These are phyloP conservation scores for Sugiyamaella paludigena DNA, from an alignment of 1,139 yeast genomes.

Conservation along the genomic window DNA sequence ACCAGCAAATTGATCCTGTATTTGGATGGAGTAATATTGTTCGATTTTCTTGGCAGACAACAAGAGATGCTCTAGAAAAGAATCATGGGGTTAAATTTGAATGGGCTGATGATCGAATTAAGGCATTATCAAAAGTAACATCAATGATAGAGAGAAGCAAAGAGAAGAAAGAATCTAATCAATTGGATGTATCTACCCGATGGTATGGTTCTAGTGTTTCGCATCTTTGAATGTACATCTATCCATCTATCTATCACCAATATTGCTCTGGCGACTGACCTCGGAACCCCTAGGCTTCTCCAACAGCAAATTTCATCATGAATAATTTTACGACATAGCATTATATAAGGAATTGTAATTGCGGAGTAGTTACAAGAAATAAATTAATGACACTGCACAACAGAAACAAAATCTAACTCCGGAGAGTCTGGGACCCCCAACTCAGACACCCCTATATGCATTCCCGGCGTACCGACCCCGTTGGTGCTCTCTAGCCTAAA, in stretches of 20 bases:
- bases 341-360: background rate
- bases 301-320: too few species aligned
- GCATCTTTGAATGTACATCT: slow-evolving; percentile 1
- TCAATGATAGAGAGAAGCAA: slow-evolving; percentile 10
- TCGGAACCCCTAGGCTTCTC: too few species aligned
- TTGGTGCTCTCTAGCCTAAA: too few species aligned
- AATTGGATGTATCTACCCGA: slow-evolving; percentile 20
- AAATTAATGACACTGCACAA: too few species aligned
- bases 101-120: slow-evolving; percentile 42
- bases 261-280: too few species aligned
- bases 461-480: too few species aligned
- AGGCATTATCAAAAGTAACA: slow-evolving; percentile 14
- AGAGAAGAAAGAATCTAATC: slow-evolving; percentile 6
- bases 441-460: too few species aligned
- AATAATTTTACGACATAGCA: too few species aligned
- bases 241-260: background rate
- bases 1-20: slow-evolving; percentile 57
- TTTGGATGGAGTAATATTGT: slow-evolving; percentile 86
- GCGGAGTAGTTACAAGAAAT: background rate
- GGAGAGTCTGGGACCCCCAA: too few species aligned
- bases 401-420: too few species aligned
- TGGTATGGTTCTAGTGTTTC: slow-evolving; percentile 23
- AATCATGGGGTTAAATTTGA: slow-evolving; percentile 47
- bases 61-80: slow-evolving; percentile 65
- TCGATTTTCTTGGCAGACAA: slow-evolving; percentile 93